These are phyloP conservation scores for Amaranthus cruentus DNA, from an alignment of 148 eudicot species.

Conservation along the genomic window DNA sequence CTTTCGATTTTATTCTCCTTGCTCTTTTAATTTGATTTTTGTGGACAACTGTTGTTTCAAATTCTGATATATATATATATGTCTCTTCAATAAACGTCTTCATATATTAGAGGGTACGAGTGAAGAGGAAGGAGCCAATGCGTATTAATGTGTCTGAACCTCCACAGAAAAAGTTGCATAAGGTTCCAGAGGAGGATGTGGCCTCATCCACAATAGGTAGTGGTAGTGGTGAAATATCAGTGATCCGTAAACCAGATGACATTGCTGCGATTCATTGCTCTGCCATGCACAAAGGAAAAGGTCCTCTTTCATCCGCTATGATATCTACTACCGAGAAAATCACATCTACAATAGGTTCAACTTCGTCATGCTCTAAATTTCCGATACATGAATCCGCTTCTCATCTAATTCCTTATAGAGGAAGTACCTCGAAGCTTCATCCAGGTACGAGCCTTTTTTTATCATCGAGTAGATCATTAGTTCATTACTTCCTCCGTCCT, in stretches of 20 bases:
- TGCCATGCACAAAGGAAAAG: conserved; percentile 35
- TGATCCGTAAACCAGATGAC: conserved; percentile 15
- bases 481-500: background rate
- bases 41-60: background rate
- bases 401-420: conserved; percentile 13
- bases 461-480: background rate
- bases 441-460: conserved; percentile 27
- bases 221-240: conserved; percentile 3
- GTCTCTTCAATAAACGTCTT: background rate
- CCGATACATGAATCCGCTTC: conserved; percentile 16
- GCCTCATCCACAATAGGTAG: conserved; percentile 29
- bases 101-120: conserved; percentile 26
- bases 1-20: background rate
- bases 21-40: background rate
- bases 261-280: conserved; percentile 19
- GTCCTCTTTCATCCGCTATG: conserved; percentile 21
- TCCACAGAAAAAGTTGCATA: conserved; percentile 33
- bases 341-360: conserved; percentile 23
- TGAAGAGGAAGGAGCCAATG: conserved; percentile 24
- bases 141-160: conserved; percentile 22
- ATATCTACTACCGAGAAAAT: conserved; percentile 19
- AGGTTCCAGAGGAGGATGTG: conserved; percentile 31
- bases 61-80: background rate
- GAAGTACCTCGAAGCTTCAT: conserved; percentile 19
- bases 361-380: conserved; percentile 21